Evolutionary conservation across 257 asterid species (phyloP), one percentile per base, ranked within the genome.

Genomic region (Solanum gandarillasii): DNA sequence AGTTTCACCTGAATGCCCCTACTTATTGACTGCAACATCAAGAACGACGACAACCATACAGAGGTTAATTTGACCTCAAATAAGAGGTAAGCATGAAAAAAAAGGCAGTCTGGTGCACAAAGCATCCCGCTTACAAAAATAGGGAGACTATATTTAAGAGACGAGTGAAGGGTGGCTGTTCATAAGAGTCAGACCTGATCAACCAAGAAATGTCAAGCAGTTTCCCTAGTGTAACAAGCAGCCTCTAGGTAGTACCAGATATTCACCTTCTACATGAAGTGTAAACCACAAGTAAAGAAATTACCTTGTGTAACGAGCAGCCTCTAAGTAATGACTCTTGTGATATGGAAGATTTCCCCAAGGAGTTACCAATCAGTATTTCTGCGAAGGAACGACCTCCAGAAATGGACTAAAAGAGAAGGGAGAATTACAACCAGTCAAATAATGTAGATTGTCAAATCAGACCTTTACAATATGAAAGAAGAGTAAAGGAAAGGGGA

Each of bases 351-450:
- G 95, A 91, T 87, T 83, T 43, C 23, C 67, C 87, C 25, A 70
- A 6, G 29, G 83, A 29, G 88, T 90, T 82, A 89, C 98, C 98
- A 81, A 97, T 89, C 88, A 97, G 93, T 89, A 97, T 92, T 90
- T 97, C 99, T 65, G 99, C 98, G 72, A 95, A 93, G 82, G 99
- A 97, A 70, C 91, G 92, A 16, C 98, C 98, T 84, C 98, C 98
- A 71, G 98, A 93, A 90, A 97, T 97, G 90, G 99, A 95, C 99
- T 97, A 93, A 85, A 92, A 85, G 41, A 87, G 89, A 91, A 86
- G 83, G 83, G 68, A 46, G 68, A 81, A 46, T 46, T 29, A 81
- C 39, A 46, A 46, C 68, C 85, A 81, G 23, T 81, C 38, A 81
- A 65, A 81, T 14, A 81, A 41, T 78, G 38, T 25, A 41, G 84